Evolutionary conservation across 495 filamentous ascomycete species (phyloP), one percentile per base, ranked within the genome.

Genomic region (Alectoria sarmentosa): DNA sequence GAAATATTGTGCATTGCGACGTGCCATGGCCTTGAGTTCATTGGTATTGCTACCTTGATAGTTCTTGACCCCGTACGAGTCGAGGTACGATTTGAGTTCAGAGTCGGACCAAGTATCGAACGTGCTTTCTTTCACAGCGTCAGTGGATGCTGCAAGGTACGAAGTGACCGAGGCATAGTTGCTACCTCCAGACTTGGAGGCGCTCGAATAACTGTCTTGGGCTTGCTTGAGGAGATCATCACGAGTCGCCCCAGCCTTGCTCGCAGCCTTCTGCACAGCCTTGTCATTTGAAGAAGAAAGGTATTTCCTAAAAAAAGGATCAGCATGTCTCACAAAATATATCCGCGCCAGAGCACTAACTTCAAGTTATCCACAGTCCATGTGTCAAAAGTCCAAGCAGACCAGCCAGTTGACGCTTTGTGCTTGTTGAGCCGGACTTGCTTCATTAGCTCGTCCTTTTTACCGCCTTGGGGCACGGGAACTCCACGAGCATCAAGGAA

Each of bases 361-460:
- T 85, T 86, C 48, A 95, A 75, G 73, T 90, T 89, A 34, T 92
- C 88, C 65, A 82, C 82, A 14, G 87, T 88, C 78, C 88, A 89
- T 59, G 90, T 91, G 69, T 94, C 89, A 74, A 91, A 94, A 39
- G 86, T 92, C 88, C 90, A 93, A 28, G 88, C 86, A 62, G 78
- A 87, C 77, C 82, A 92, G 44, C 85, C 86, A 66, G 80, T 80
- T 32, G 87, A 81, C 59, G 86, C 88, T 79, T 88, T 88, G 80
- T 92, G 87, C 56, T 83, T 79, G 69, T 88, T 79, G 62, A 86
- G 80, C 64, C 90, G 84, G 9, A 92, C 90, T 64, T 86, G 78
- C 37, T 90, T 88, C 46, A 91, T 74, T 30, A 95, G 88, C 75
- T 95, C 87, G 69, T 93, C 88, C 57, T 83, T 86, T 79, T 89